Evolutionary conservation across 2,329 filamentous ascomycete genomes (phyloP).

Genomic region (Pseudogymnoascus sp.): DNA sequence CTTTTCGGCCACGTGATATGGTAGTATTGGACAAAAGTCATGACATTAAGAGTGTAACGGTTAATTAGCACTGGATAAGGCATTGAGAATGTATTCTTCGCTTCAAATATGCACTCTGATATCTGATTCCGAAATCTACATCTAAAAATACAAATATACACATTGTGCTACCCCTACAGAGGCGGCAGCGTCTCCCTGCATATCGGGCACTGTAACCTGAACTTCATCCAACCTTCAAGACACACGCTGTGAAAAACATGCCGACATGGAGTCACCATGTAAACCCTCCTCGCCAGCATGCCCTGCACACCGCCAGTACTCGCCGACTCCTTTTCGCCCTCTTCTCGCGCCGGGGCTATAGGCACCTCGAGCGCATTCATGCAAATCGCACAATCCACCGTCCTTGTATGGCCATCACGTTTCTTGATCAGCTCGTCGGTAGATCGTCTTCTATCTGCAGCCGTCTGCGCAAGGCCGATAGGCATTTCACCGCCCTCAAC

Average conservation of each 20-base stretch:
- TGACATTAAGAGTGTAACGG: no score
- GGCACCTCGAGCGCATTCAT: constrained; percentile 86
- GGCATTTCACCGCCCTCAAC: constrained; percentile 73
- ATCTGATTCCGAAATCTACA: neutral
- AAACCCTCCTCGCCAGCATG: constrained; percentile 70
- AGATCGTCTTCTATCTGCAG: constrained; percentile 30
- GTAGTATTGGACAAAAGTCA: neutral
- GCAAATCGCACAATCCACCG: constrained; percentile 91
- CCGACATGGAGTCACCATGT: constrained; percentile 96
- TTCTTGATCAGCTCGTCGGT: constrained; percentile 26
- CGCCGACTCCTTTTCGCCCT: constrained; percentile 33
- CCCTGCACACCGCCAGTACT: constrained; percentile 50
- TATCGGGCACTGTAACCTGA: constrained; percentile 87
- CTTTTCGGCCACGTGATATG: neutral
- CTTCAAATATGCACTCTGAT: neutral
- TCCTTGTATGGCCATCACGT: constrained; percentile 38
- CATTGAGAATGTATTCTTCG: neutral
- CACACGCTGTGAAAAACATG: constrained; percentile 93
- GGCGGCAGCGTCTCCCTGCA: constrained; percentile 86
- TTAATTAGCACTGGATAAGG: no score
- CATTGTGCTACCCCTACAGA: constrained; percentile 43
- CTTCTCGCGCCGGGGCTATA: constrained; percentile 56
- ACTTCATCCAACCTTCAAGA: constrained; percentile 93
- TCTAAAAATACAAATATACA: neutral
- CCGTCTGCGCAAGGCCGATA: constrained; percentile 55